Percentiles rank a stretch among this genome's conserved stretches.
These are phyloP conservation scores for Myxozyma sirexii DNA, from an alignment of 805 yeast species.

Conservation along the genomic window DNA sequence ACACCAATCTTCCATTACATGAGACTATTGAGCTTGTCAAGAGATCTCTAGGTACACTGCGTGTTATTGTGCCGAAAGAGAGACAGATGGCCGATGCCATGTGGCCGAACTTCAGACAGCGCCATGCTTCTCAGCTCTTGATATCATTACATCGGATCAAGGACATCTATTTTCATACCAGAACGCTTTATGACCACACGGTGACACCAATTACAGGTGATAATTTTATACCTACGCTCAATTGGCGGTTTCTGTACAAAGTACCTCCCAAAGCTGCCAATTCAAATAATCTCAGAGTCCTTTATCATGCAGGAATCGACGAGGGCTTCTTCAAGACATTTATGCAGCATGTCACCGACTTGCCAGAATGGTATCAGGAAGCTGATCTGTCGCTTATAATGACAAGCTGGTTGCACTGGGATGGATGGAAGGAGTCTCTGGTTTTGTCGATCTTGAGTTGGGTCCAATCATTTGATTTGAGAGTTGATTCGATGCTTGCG, in stretches of 20 bases:
- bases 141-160: conserved; percentile 1
- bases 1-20: neutral
- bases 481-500: conserved; percentile 8
- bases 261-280: conserved; percentile 13
- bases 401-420: conserved; percentile 13
- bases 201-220: neutral
- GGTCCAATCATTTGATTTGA: conserved; percentile 5
- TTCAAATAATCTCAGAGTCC: conserved; percentile 8
- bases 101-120: conserved; percentile 11
- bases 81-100: neutral
- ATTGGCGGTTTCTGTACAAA: conserved; percentile 12
- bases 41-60: conserved; percentile 2
- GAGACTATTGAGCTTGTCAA: neutral
- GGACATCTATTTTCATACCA: conserved; percentile 4
- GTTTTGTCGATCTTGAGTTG: conserved; percentile 2
- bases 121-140: neutral
- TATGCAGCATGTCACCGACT: conserved; percentile 12
- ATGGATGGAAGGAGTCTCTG: conserved; percentile 11
- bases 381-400: conserved; percentile 1
- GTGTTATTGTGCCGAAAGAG: conserved; percentile 5
- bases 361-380: conserved; percentile 8
- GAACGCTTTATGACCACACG: conserved; percentile 5
- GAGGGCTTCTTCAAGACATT: conserved; percentile 17
- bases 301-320: conserved; percentile 20
- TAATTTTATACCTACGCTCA: conserved; percentile 8